Evolutionary conservation across 495 filamentous ascomycete genomes (phyloP).

Genomic region (Penicillium coprophilum): DNA sequence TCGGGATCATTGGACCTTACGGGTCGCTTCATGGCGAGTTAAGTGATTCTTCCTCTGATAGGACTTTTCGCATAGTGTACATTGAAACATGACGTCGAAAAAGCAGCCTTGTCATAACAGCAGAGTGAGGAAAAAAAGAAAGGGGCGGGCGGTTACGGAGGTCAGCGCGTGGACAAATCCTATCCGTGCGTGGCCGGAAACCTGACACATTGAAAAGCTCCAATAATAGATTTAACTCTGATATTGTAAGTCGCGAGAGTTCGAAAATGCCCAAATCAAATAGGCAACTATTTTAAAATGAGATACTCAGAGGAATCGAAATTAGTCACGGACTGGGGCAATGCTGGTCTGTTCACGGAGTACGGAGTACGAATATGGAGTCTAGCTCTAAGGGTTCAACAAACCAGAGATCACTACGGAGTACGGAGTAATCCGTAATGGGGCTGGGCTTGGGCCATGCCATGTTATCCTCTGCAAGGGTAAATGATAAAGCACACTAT

Average conservation of each 20-base stretch:
- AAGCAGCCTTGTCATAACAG: background rate
- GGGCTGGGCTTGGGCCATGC: background rate
- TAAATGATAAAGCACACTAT: background rate
- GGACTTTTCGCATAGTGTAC: constrained; percentile 32
- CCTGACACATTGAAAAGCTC: background rate
- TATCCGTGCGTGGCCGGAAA: background rate
- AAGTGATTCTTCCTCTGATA: constrained; percentile 37
- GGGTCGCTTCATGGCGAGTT: constrained; percentile 33
- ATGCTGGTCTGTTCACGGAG: background rate
- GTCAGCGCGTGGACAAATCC: background rate
- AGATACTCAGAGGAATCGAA: background rate
- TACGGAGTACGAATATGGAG: background rate
- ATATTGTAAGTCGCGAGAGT: background rate
- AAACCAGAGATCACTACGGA: background rate
- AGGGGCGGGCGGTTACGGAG: background rate
- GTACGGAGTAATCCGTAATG: too few species aligned
- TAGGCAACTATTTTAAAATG: background rate
- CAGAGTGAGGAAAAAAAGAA: background rate
- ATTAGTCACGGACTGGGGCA: background rate
- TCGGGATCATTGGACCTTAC: constrained; percentile 17
- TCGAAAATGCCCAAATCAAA: background rate
- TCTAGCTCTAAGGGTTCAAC: background rate
- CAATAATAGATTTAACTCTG: background rate
- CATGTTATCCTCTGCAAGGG: background rate
- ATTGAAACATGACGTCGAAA: constrained; percentile 31